A percentile compares a stretch with the other conserved stretches of the same genome.
These are phyloP conservation scores for Xylariaceae sp. DNA, from an alignment of 2,329 filamentous ascomycete species.

Conservation along the genomic window DNA sequence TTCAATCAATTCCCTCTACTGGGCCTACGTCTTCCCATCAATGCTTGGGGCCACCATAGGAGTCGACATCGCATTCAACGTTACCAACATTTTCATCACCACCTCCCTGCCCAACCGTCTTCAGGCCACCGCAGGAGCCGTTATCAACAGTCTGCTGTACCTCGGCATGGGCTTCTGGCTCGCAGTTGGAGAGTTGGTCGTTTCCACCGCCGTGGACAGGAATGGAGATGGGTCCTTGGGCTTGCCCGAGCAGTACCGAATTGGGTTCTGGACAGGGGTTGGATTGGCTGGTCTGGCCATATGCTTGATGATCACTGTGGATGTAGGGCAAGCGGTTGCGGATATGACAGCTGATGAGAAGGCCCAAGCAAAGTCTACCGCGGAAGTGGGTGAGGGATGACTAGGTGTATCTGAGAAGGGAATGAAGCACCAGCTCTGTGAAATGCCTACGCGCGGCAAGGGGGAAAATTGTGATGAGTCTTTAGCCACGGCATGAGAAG, in stretches of 20 bases:
- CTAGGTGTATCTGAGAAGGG: no score
- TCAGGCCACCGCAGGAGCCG: constrained; percentile 64
- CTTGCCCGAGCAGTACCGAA: constrained; percentile 20
- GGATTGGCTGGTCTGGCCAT: constrained; percentile 19
- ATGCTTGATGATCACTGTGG: constrained; percentile 18
- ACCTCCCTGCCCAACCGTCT: constrained; percentile 58
- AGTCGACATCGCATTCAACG: constrained; percentile 68
- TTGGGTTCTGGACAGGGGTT: constrained; percentile 24
- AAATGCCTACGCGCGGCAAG: no score
- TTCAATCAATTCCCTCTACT: constrained; percentile 45
- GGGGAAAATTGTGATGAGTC: no score
- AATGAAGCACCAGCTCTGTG: no score
- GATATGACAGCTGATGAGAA: constrained; percentile 27
- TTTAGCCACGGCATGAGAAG: no score
- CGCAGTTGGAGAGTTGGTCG: constrained; percentile 59
- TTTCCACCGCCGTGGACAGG: constrained; percentile 36
- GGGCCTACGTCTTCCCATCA: constrained; percentile 66
- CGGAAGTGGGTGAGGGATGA: no score
- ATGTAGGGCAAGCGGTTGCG: constrained; percentile 21
- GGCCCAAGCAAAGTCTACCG: constrained; percentile 1
- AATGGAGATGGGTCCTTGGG: constrained; percentile 7
- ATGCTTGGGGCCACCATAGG: constrained; percentile 64
- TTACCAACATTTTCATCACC: constrained; percentile 71
- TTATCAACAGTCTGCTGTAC: constrained; percentile 65
- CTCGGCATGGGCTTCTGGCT: constrained; percentile 66